Evolutionary conservation across 257 asterid species (phyloP), one percentile per base, ranked within the genome.

Genomic region (Pogostemon cablin): DNA sequence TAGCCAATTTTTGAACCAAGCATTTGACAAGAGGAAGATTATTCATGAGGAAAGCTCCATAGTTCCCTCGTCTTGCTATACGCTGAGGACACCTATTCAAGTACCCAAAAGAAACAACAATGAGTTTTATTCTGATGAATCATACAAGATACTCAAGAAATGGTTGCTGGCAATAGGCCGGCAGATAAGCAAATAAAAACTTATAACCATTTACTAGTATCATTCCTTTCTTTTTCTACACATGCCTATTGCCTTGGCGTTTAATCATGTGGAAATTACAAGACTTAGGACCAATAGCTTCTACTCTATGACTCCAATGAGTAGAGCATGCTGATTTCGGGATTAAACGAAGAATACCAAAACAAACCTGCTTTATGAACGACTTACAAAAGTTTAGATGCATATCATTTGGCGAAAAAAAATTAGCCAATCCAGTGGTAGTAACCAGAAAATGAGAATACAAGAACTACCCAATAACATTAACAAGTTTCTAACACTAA

Each of bases 1-100:
- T 60, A 2, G 93, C 77, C 73, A 95, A 65, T 68, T 91, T 89
- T 74, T 91, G 95, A 47, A 95, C 99, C 50, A 95, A 85, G 43
- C 93, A 89, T 73, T 86, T 91, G 62, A 89, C 89, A 4, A 91
- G 86, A 57, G 97, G 88, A 72, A 95, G 99, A 71, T 95, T 89
- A 53, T 95, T 98, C 99, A 95, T 95, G 61, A 95, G 92, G 82
- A 95, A 95, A 74, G 98, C 98, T 72, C 99, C 98, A 52, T 95
- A 95, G 65, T 95, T 76, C 15, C 99, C 99, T 4, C 97, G 81
- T 74, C 84, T 85, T 2, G 98, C 99, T 50, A 95, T 95, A 11
- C 96, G 93, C 75, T 95, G 99, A 37, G 99, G 98, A 74, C 99
- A 95, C 72, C 99, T 91, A 67, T 20, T 84, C 0, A 62, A 69